Evolutionary conservation across 352 stramenopile genomes (phyloP), one percentile per base, ranked within the genome.

Genomic region (Albugo laibachii): DNA sequence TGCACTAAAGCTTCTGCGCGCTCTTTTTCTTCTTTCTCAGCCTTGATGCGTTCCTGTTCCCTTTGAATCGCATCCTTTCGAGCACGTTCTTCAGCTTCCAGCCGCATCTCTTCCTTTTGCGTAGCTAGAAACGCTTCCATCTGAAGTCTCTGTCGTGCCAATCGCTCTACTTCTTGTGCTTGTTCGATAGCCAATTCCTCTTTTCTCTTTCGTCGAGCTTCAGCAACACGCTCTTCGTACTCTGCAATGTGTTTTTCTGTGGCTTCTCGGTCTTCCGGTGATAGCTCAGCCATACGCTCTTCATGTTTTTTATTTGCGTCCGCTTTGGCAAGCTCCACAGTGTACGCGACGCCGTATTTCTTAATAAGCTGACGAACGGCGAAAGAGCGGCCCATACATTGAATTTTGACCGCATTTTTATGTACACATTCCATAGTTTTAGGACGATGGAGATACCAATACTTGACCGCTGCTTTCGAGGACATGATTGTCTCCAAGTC

Each of bases 371-470:
- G 66, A 20, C 77, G 71, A 41, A 91, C 72, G 38, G 77, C 77
- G 52, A 73, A 91, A 16, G 77, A 70, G 41, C 77, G 77, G 0
- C 71, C 77, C 16, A 91, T 43, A 36, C 59, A 80, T 59, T 91
- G 77, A 44, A 91, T 83, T 60, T 87, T 87, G 45, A 75, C 84
- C 13, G 74, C 77, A 55, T 91, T 91, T 66, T 78, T 83, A 63
- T 91, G 77, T 35, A 91, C 77, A 52, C 84, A 87, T 49, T 82
- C 70, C 77, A 91, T 91, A 14, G 77, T 91, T 62, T 91, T 91
- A 41, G 77, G 77, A 13, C 77, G 77, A 47, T 91, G 77, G 20
- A 91, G 54, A 54, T 91, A 91, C 77, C 77, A 91, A 56, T 82
- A 91, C 68, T 91, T 91, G 61, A 91, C 77, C 39, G 72, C 77